Evolutionary conservation across 352 stramenopile genomes (phyloP).

Genomic region (Aphanomyces cochlioides): DNA sequence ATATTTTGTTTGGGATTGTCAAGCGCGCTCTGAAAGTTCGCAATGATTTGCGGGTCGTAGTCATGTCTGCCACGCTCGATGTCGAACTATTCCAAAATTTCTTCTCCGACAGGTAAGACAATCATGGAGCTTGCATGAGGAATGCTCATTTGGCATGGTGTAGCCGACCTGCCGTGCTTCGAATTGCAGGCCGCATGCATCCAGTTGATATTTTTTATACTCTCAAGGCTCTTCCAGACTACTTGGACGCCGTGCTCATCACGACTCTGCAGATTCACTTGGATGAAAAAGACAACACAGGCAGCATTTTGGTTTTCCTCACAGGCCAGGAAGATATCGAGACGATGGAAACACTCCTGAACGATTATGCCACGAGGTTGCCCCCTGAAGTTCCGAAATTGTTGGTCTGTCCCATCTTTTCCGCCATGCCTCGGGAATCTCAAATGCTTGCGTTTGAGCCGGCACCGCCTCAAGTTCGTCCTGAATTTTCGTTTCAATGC

Average conservation of each 20-base stretch:
- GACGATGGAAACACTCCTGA: conserved; percentile 74
- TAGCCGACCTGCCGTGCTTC: conserved; percentile 63
- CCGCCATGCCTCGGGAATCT: conserved; percentile 90
- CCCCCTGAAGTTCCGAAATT: conserved; percentile 68
- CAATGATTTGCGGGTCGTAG: conserved; percentile 90
- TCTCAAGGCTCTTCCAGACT: conserved; percentile 80
- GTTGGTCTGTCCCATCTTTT: conserved; percentile 94
- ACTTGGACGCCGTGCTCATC: conserved; percentile 85
- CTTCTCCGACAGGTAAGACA: conserved; percentile 74
- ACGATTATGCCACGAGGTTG: conserved; percentile 76
- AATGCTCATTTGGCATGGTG: neutral
- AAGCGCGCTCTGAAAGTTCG: conserved; percentile 74
- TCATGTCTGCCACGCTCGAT: conserved; percentile 99
- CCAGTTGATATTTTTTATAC: conserved; percentile 90
- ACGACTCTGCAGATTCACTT: conserved; percentile 89
- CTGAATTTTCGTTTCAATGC: neutral
- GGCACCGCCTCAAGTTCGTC: conserved; percentile 42
- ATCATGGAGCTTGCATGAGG: neutral
- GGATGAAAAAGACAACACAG: conserved; percentile 61
- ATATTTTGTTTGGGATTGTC: conserved; percentile 88
- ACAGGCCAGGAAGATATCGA: conserved; percentile 97
- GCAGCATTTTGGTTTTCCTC: conserved; percentile 93
- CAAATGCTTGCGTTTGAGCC: conserved; percentile 94
- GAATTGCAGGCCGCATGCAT: conserved; percentile 86
- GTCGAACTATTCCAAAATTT: conserved; percentile 91